Evolutionary conservation across 2,329 filamentous ascomycete genomes (phyloP).

Genomic region (Cercospora sesami): DNA sequence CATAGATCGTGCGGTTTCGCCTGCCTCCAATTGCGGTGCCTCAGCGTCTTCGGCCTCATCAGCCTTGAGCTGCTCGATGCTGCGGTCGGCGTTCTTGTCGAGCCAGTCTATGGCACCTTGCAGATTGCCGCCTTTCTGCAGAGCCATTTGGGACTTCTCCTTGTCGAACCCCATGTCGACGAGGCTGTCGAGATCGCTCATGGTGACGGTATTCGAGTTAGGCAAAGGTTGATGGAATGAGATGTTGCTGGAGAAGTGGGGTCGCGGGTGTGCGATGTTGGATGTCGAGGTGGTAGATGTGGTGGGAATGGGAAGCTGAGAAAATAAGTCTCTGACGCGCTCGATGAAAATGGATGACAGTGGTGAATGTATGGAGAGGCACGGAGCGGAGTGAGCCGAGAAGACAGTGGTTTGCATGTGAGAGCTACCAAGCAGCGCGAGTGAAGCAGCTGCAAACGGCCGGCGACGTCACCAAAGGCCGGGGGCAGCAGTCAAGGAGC

Average conservation of each 20-base stretch:
- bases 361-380: background rate
- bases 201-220: conserved; percentile 38
- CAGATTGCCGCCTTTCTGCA: conserved; percentile 81
- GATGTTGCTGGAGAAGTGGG: background rate
- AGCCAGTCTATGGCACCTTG: conserved; percentile 88
- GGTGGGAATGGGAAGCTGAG: background rate
- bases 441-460: background rate
- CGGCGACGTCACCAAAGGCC: background rate
- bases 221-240: conserved; percentile 17
- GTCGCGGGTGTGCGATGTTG: background rate
- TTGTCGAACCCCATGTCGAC: conserved; percentile 77
- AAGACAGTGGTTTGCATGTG: background rate
- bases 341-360: background rate
- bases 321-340: background rate
- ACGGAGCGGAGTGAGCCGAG: background rate
- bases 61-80: conserved; percentile 73
- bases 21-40: conserved; percentile 65
- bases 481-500: background rate
- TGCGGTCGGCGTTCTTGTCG: conserved; percentile 84
- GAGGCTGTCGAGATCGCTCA: conserved; percentile 60
- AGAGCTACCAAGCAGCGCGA: background rate
- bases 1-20: conserved; percentile 73
- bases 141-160: conserved; percentile 75
- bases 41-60: conserved; percentile 41
- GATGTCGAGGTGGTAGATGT: background rate